These are phyloP conservation scores for Ilex asprella DNA, from an alignment of 257 asterid genomes.

Conservation along the genomic window DNA sequence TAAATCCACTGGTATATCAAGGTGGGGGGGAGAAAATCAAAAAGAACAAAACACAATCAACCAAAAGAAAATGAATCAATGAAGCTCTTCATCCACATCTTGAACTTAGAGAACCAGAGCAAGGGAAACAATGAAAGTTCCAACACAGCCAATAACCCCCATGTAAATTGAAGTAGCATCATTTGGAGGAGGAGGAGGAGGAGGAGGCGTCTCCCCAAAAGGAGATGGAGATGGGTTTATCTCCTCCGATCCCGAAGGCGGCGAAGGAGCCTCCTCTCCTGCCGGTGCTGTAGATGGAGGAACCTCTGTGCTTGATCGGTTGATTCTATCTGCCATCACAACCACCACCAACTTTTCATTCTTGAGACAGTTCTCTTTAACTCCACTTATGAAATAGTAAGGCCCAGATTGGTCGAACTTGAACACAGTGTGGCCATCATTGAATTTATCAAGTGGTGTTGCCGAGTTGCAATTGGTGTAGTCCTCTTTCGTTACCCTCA, in stretches of 20 bases:
- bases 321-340: slow-evolving; percentile 1
- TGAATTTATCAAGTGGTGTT: neutral
- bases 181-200: neutral
- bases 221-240: slow-evolving; percentile 1
- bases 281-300: slow-evolving; percentile 1
- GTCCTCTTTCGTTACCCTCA: neutral
- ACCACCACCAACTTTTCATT: slow-evolving; percentile 3
- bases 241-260: neutral
- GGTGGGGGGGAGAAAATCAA: neutral
- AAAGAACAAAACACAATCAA: neutral
- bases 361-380: neutral
- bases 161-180: neutral
- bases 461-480: neutral
- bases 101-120: neutral
- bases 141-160: neutral
- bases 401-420: neutral
- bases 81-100: neutral
- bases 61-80: too few species aligned
- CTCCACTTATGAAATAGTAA: neutral
- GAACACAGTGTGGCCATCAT: neutral
- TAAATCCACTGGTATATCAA: neutral
- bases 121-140: neutral
- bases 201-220: neutral
- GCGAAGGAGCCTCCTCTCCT: neutral
- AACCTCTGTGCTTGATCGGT: neutral